Base-by-base conservation (phyloP, 2,329 filamentous ascomycete genomes). In the Talaromyces sp. region DNA sequence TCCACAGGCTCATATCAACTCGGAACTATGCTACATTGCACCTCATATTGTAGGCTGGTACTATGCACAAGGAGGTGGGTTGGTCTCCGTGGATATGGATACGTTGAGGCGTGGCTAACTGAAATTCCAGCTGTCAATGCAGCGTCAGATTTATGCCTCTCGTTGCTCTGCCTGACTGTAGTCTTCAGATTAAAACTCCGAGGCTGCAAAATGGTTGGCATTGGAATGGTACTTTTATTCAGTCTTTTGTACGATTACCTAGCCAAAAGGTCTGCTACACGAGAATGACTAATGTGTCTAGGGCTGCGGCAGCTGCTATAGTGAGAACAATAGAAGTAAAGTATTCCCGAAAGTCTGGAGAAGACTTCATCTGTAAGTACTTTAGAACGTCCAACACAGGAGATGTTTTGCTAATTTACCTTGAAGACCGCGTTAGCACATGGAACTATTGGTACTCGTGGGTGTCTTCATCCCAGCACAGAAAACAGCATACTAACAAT, bases 1-100 rank as follows among this genome's bases (percentile, higher is more conserved):
- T 9, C 14, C 53, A 41, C 21, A 11, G 31, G 29, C 13, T 26
- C 13, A 49, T 49, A 41, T n/a, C 35, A 57, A 56, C 2, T 46
- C 62, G 1, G 64, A 64, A 0, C 21, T 49, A 4, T 68, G 66
- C 50, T 64, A 60, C 24, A 61, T 53, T 10, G 50, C 64, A 13
- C 1, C 46, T n/a, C 49, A 61, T 6, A 57, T 14, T 43, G 53
- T 31, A 63, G 62, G 21, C 10, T 29, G 57, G 14, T 24, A 50
- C 3, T 63, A 61, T 27, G 56, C 59, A 0, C 64, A 66, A 31
- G 62, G 59, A 52, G 56, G 62, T 63, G 32, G 6, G 59, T 19
- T 11, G 9, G 2, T 27, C 19, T 9, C 17, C 8, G 51, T 46
- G 13, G 32, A 19, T 24, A 38, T 11, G 3, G n/a, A n/a, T n/a